These are phyloP conservation scores for Neoarthrinium moseri DNA, from an alignment of 2,329 filamentous ascomycete genomes.

Conservation along the genomic window DNA sequence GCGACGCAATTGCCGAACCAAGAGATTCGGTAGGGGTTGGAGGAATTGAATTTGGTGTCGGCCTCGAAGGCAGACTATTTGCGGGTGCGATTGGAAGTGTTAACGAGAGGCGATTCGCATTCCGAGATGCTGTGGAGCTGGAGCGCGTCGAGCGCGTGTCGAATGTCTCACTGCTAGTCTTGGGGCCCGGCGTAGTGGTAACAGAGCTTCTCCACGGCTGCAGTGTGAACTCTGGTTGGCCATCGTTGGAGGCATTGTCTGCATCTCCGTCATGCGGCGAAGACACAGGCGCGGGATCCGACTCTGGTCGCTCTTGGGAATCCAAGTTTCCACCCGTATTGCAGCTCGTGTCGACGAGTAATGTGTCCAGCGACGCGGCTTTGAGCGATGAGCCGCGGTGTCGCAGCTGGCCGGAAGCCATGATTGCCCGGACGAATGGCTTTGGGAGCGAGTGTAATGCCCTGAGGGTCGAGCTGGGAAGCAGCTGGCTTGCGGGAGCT, in stretches of 20 bases:
- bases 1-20: constrained; percentile 36
- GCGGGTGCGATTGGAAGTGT: constrained; percentile 61
- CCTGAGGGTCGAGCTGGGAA: constrained; percentile 1
- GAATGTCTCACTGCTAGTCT: constrained; percentile 36
- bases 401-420: constrained; percentile 26
- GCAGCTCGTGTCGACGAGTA: constrained; percentile 20
- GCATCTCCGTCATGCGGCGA: constrained; percentile 15
- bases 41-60: constrained; percentile 46
- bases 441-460: constrained; percentile 15
- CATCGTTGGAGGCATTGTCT: constrained; percentile 15
- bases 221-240: constrained; percentile 12
- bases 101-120: constrained; percentile 58
- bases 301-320: constrained; percentile 13
- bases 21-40: constrained; percentile 48
- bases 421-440: constrained; percentile 19
- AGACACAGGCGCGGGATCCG: constrained; percentile 11
- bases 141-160: constrained; percentile 49
- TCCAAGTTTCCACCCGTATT: constrained; percentile 13
- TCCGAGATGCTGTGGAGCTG: constrained; percentile 51
- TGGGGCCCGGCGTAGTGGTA: constrained; percentile 36
- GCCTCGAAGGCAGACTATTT: constrained; percentile 50
- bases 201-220: constrained; percentile 28
- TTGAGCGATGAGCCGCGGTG: constrained; percentile 20
- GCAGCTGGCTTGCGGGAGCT: constrained; percentile 11
- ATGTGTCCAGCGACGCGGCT: constrained; percentile 23